Evolutionary conservation across 768 basidiomycete genomes (phyloP).

Genomic region (Lepiota brunneoincarnata): DNA sequence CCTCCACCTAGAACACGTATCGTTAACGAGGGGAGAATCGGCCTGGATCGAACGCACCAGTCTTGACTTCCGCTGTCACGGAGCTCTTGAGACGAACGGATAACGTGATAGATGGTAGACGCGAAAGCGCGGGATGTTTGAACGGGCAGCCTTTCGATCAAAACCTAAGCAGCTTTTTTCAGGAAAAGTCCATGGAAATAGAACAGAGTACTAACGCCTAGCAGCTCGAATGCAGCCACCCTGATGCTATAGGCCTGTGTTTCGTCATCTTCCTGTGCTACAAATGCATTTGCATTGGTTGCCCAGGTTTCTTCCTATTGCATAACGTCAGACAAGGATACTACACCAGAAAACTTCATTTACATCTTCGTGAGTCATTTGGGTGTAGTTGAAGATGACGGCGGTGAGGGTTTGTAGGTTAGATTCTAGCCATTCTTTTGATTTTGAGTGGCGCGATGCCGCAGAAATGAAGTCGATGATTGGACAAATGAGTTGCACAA

Average conservation of each 20-base stretch:
- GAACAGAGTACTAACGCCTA: constrained; percentile 48
- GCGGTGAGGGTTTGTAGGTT: constrained; percentile 52
- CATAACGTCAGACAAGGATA: constrained; percentile 4
- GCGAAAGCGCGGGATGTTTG: constrained; percentile 55
- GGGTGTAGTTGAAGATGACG: constrained; percentile 65
- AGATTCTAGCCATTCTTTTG: constrained; percentile 58
- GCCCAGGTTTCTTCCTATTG: constrained; percentile 88
- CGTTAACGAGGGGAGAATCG: neutral
- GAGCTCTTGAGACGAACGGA: constrained; percentile 52
- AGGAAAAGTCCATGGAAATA: neutral
- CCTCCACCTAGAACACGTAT: constrained; percentile 70
- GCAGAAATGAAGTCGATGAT: constrained; percentile 79
- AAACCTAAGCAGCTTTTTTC: constrained; percentile 34
- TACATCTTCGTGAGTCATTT: constrained; percentile 91
- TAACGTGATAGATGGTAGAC: constrained; percentile 47
- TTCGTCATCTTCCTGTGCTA: constrained; percentile 94
- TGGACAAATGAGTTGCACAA: constrained; percentile 73
- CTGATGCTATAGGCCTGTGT: constrained; percentile 79
- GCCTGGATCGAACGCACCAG: constrained; percentile 48
- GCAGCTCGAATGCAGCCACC: constrained; percentile 80
- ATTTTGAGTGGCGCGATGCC: constrained; percentile 61
- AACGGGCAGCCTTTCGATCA: constrained; percentile 54
- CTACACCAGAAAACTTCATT: constrained; percentile 20
- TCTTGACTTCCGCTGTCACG: constrained; percentile 53
- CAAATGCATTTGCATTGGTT: constrained; percentile 85